Evolutionary conservation across 805 yeast species (phyloP).

Genomic region (Teunomyces cretensis): DNA sequence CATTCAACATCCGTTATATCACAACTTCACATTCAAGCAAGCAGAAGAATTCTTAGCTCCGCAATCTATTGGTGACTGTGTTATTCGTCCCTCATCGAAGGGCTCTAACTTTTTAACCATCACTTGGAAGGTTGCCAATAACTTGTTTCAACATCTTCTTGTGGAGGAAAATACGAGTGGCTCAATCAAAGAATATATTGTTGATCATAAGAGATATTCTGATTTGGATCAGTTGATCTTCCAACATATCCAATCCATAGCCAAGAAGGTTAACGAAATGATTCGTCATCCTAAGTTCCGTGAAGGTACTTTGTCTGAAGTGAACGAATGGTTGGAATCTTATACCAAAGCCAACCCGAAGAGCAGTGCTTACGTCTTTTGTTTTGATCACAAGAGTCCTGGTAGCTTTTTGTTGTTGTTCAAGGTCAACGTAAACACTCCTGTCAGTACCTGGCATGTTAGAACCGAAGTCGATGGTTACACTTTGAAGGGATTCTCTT

Average conservation of each 20-base stretch:
- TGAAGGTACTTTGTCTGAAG: slow-evolving; percentile 74
- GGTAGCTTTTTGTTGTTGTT: slow-evolving; percentile 91
- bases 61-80: slow-evolving; percentile 84
- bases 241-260: slow-evolving; percentile 80
- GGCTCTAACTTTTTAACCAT: slow-evolving; percentile 87
- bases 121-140: slow-evolving; percentile 95
- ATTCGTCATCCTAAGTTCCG: slow-evolving; percentile 85
- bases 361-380: slow-evolving; percentile 86
- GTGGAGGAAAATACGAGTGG: slow-evolving; percentile 73
- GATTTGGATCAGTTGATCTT: slow-evolving; percentile 94
- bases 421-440: slow-evolving; percentile 70
- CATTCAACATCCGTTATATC: slow-evolving; percentile 89
- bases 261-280: slow-evolving; percentile 81
- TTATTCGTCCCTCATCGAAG: slow-evolving; percentile 89
- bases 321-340: slow-evolving; percentile 80
- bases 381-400: slow-evolving; percentile 85
- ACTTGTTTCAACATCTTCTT: slow-evolving; percentile 87
- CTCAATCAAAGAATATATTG: slow-evolving; percentile 49
- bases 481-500: slow-evolving; percentile 71
- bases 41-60: slow-evolving; percentile 94
- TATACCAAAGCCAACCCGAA: slow-evolving; percentile 90
- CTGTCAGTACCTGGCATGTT: slow-evolving; percentile 83
- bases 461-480: slow-evolving; percentile 87
- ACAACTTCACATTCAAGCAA: slow-evolving; percentile 76
- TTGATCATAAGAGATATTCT: slow-evolving; percentile 68